These are phyloP conservation scores for Lachancea mirantina DNA, from an alignment of 805 yeast genomes.

Conservation along the genomic window DNA sequence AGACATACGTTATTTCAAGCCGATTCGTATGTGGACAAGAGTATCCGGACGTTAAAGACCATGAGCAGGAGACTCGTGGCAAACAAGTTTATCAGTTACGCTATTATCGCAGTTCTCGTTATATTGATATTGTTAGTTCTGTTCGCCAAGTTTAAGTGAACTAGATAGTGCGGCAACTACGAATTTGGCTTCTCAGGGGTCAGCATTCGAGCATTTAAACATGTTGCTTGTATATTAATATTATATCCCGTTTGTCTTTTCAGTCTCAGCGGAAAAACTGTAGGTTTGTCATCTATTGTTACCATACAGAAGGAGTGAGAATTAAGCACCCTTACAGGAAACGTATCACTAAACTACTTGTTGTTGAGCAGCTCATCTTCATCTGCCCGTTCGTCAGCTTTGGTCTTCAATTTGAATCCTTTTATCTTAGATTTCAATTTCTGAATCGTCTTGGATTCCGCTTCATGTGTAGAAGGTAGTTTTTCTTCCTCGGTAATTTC, in stretches of 20 bases:
- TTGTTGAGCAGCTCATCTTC: conserved; percentile 5
- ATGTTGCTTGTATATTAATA: too few relatives aligned
- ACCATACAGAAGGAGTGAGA: too few relatives aligned
- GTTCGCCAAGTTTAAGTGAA: conserved; percentile 68
- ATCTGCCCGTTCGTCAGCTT: conserved; percentile 4
- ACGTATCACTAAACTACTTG: too few relatives aligned
- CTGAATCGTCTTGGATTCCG: conserved; percentile 5
- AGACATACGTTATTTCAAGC: conserved; percentile 85
- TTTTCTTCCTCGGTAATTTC: conserved; percentile 2
- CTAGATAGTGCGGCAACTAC: too few relatives aligned
- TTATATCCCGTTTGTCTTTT: too few relatives aligned
- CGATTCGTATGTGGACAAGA: conserved; percentile 85
- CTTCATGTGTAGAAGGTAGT: conserved; percentile 5
- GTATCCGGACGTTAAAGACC: conserved; percentile 74
- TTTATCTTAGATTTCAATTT: conserved; percentile 5
- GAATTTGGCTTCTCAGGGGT: too few relatives aligned
- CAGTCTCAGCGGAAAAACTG: neutral
- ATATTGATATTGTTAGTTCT: conserved; percentile 75
- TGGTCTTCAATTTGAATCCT: neutral
- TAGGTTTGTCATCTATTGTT: too few relatives aligned
- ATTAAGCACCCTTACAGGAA: too few relatives aligned
- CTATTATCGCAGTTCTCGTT: conserved; percentile 82
- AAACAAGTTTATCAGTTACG: conserved; percentile 81
- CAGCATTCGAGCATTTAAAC: too few relatives aligned
- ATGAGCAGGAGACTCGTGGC: conserved; percentile 94